Evolutionary conservation across 495 filamentous ascomycete species (phyloP).

Genomic region (Aspergillus heteromorphus): DNA sequence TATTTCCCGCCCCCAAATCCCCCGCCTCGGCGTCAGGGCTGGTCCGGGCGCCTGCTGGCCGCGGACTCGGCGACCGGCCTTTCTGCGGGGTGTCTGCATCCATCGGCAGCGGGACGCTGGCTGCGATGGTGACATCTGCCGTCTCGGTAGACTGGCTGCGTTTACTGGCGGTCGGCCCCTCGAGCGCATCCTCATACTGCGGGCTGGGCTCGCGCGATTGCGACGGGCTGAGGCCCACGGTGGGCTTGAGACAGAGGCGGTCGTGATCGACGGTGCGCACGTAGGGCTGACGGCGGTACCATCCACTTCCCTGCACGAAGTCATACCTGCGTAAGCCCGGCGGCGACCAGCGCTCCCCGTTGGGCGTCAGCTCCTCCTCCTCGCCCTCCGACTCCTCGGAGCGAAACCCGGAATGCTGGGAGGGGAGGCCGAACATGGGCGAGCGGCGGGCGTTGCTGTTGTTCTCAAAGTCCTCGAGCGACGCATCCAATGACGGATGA

Average conservation of each 20-base stretch:
- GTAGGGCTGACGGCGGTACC: constrained; percentile 56
- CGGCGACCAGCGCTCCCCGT: constrained; percentile 51
- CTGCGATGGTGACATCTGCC: constrained; percentile 51
- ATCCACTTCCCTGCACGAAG: constrained; percentile 45
- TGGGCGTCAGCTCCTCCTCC: constrained; percentile 30
- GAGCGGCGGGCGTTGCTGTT: constrained; percentile 46
- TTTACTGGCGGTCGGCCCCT: constrained; percentile 25
- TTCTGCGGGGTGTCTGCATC: constrained; percentile 49
- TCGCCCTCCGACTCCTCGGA: constrained; percentile 54
- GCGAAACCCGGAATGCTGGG: constrained; percentile 72
- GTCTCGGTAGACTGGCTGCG: constrained; percentile 28
- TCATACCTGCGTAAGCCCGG: constrained; percentile 52
- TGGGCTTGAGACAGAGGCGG: constrained; percentile 36
- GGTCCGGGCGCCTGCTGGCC: constrained; percentile 22
- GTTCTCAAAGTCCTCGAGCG: constrained; percentile 71
- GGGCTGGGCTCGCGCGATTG: constrained; percentile 51
- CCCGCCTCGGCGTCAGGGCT: constrained; percentile 27
- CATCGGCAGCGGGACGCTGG: constrained; percentile 51
- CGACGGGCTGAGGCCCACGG: constrained; percentile 40
- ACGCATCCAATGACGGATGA: constrained; percentile 65
- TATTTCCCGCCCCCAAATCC: constrained; percentile 35
- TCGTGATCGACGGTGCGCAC: constrained; percentile 30
- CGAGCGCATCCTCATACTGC: constrained; percentile 50
- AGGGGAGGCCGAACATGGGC: constrained; percentile 57
- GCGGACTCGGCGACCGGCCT: constrained; percentile 47